A percentile compares a stretch with the other conserved stretches of the same genome.
Evolutionary conservation across 176 grass and related monocot genomes (phyloP).

Genomic region (Rhynchospora breviuscula): DNA sequence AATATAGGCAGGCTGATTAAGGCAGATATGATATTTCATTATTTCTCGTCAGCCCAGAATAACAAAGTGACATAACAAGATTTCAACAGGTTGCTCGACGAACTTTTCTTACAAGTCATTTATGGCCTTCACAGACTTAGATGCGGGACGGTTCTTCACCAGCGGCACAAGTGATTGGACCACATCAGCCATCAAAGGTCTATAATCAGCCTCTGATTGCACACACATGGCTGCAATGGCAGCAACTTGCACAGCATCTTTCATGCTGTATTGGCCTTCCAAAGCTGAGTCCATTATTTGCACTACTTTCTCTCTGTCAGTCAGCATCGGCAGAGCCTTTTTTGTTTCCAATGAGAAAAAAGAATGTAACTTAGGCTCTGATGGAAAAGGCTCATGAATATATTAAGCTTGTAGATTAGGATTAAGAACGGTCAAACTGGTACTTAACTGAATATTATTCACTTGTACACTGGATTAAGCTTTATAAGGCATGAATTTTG

Average conservation of each 20-base stretch:
- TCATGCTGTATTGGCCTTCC: slow-evolving; percentile 92
- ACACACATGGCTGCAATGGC: slow-evolving; percentile 98
- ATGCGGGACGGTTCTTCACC: slow-evolving; percentile 55
- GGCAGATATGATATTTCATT: neutral
- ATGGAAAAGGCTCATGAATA: too few species aligned
- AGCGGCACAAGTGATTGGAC: slow-evolving; percentile 90
- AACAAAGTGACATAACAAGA: neutral
- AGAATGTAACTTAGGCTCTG: neutral
- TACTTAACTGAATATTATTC: neutral
- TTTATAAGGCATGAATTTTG: neutral
- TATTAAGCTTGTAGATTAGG: neutral
- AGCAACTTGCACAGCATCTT: slow-evolving; percentile 98
- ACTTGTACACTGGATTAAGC: neutral
- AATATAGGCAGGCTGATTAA: neutral
- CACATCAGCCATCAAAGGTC: slow-evolving; percentile 93
- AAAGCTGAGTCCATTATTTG: slow-evolving; percentile 85
- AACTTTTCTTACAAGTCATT: neutral
- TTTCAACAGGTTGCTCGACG: neutral
- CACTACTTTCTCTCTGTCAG: slow-evolving; percentile 81
- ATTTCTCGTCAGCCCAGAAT: neutral
- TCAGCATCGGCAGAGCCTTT: slow-evolving; percentile 81
- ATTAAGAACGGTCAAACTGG: neutral
- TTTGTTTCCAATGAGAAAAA: slow-evolving; percentile 19
- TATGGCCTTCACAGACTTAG: slow-evolving; percentile 36
- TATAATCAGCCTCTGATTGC: slow-evolving; percentile 95